Base-by-base conservation (phyloP, 768 basidiomycete genomes). In the Lanmaoa rubissima region DNA sequence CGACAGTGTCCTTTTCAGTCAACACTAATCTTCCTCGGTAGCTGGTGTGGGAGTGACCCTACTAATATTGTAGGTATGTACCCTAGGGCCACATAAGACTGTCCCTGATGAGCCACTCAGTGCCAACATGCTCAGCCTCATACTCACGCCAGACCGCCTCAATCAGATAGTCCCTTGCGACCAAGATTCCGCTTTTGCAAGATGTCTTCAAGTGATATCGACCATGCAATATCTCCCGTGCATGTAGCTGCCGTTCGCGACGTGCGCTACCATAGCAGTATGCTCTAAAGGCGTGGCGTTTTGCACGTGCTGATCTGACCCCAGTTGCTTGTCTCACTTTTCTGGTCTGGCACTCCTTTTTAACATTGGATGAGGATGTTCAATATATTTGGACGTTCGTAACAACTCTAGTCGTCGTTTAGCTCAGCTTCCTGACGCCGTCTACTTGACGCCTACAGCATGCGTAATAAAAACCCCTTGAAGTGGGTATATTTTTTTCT, bases 401-500 rank as follows among this genome's bases (percentile, higher is more conserved):
- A 17, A 5, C 24, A 3, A 19, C 2, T 40, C 35, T 42, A 0
- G 16, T 38, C 10, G 35, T 55, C 39, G 6, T 48, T 26, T 10
- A 7, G 8, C 14, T 21, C 12, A 9, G 9, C 34, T 46, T 24
- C 7, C 38, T 47, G 35, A 61, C 7, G 7, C 28, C 16, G 1
- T 10, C 10, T 47, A 12, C 35, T 47, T 13, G n/a, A 16, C 13
- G 16, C 8, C 24, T 13, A n/a, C 36, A 74, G 69, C 13, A 71
- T 70, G 58, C 57, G 53, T 11, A 60, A 60, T 17, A 48, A 24
- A n/a, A 65, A 45, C 9, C 50, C 53, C 5, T 59, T 67, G 31
- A 75, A 70, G 51, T 74, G 74, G 73, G 17, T 67, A 17, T 69
- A 69, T 28, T 38, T 69, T n/a, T 62, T 65, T 46, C 56, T 70